Base-by-base conservation (phyloP, 1,284 basidiomycete genomes). In the Mycena citricolor region DNA sequence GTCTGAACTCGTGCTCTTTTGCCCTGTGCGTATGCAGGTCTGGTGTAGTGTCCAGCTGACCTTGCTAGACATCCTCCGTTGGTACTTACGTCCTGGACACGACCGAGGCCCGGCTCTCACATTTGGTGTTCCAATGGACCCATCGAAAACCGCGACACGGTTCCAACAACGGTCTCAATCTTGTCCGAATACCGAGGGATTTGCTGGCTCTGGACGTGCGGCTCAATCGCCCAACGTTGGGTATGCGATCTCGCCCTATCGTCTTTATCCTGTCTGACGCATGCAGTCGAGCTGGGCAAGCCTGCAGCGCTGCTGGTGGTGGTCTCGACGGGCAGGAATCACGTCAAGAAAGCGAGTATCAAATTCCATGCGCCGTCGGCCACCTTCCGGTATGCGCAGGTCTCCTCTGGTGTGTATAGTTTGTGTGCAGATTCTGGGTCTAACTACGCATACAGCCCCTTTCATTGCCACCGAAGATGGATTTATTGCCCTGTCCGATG, bases 311-410 rank as follows among this genome's bases (percentile, higher is more conserved):
- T 88, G 8, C 65, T 78, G 40, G 62, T 89, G 21, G 64, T 67
- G 3, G 47, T 92, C 12, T 74, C 69, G 12, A 77, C 81, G 6
- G 86, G 89, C 8, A 73, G 85, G 30, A 90, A 90, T 57, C 60
- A 73, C 16, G 55, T 90, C 17, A 62, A 66, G 8, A 71, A 67
- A 40, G 73, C 76, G 10, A 70, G 63, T 13, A 52, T 91, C 32
- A 76, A 70, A 36, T 62, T 90, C 13, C 63, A 69, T 11, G 70
- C 76, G 2, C 69, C 77, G 21, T 73, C 71, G 8, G 75, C 85
- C 10, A 66, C 64, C 14, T 84, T 87, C 56, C 60, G 65, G 25
- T 71, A 69, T 32, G 48, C 65, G 31, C 67, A 77, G 20, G 71
- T 73, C n/a, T 60, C 65, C 19, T 64, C 65, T 47, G 65, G 71